Conservation (phyloP, 495 filamentous ascomycete species). For the Tirmania nivea region DNA sequence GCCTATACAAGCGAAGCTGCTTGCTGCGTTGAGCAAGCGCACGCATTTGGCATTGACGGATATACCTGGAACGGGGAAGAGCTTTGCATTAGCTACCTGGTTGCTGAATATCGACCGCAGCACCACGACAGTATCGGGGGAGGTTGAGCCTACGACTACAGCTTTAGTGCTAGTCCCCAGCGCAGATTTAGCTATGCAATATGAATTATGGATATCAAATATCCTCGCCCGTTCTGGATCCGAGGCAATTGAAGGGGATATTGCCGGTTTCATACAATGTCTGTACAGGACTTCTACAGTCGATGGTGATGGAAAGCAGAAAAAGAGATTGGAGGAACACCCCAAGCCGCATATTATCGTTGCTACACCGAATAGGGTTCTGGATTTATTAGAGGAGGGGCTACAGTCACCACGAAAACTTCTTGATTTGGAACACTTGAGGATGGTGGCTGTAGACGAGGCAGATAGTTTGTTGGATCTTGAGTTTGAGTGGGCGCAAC, state of each 20-base stretch:
- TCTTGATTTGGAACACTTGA: slow-evolving; percentile 11
- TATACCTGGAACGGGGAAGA: slow-evolving; percentile 15
- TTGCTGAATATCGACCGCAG: slow-evolving; percentile 11
- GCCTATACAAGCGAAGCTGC: slow-evolving; percentile 7
- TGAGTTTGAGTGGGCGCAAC: background rate
- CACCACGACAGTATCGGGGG: background rate
- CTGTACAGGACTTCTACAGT: slow-evolving; percentile 4
- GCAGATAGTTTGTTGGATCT: slow-evolving; percentile 4
- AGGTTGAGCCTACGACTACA: slow-evolving; percentile 12
- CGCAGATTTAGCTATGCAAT: slow-evolving; percentile 13
- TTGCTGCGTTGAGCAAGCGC: slow-evolving; percentile 8
- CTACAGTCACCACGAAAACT: slow-evolving; percentile 4
- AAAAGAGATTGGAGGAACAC: slow-evolving; percentile 2
- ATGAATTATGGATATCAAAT: slow-evolving; percentile 6
- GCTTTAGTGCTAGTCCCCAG: slow-evolving; percentile 15
- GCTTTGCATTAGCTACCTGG: slow-evolving; percentile 16
- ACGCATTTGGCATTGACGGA: slow-evolving; percentile 7
- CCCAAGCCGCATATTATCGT: slow-evolving; percentile 17
- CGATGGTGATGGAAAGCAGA: slow-evolving; percentile 3
- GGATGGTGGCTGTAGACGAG: slow-evolving; percentile 14
- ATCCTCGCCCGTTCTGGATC: slow-evolving; percentile 11
- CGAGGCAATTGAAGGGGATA: background rate
- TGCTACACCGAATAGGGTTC: slow-evolving; percentile 8
- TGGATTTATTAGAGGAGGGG: slow-evolving; percentile 11
- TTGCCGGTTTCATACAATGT: slow-evolving; percentile 11